phyloP scores from a whole-genome alignment of 2,329 filamentous ascomycete genomes.

The Purpureocillium takamizusanense region DNA sequence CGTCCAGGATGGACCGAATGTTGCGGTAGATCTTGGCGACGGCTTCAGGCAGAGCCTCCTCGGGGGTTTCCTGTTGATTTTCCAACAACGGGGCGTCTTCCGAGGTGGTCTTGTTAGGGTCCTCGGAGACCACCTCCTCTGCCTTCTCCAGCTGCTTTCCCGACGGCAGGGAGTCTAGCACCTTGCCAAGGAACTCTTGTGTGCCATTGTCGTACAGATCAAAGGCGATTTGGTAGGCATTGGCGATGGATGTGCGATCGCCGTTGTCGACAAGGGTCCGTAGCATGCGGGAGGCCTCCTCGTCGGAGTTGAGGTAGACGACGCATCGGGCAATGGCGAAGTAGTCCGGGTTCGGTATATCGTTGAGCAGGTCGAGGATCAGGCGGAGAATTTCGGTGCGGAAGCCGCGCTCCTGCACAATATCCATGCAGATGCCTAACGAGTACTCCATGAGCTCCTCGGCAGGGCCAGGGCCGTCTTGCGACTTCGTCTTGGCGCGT shows the following conservation, averaged over 20 bases:
- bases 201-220: conserved; percentile 98
- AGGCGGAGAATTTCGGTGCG: conserved; percentile 78
- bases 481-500: conserved; percentile 47
- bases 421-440: conserved; percentile 91
- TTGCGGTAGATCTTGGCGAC: conserved; percentile 50
- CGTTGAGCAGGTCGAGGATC: conserved; percentile 90
- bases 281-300: conserved; percentile 81
- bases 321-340: conserved; percentile 98
- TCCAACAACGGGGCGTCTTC: conserved; percentile 41
- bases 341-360: conserved; percentile 87
- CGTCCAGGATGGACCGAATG: conserved; percentile 65
- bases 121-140: conserved; percentile 32
- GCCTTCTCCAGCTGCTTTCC: conserved; percentile 32
- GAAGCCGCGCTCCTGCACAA: conserved; percentile 86
- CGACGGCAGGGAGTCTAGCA: conserved; percentile 69
- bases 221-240: conserved; percentile 95
- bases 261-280: conserved; percentile 71
- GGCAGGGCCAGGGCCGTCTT: conserved; percentile 49
- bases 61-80: conserved; percentile 44
- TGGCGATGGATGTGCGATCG: conserved; percentile 68
- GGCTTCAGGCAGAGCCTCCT: conserved; percentile 41
- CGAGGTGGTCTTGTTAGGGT: conserved; percentile 26
- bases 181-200: conserved; percentile 88
- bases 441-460: conserved; percentile 97
- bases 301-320: conserved; percentile 87